Evolutionary conservation across 306 rosid genomes (phyloP).

Genomic region (Cucurbita ficifolia): DNA sequence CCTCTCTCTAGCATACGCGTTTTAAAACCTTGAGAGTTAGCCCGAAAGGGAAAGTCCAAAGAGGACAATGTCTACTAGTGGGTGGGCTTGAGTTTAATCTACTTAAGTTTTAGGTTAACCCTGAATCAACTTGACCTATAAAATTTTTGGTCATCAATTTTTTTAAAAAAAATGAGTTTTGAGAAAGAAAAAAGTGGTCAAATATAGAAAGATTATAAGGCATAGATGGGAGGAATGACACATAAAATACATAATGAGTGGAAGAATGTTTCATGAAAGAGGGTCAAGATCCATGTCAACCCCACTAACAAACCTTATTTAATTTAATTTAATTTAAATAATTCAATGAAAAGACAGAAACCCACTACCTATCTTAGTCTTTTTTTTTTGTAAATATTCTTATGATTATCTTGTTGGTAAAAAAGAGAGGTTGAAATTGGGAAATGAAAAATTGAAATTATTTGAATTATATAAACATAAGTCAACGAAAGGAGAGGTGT

Average conservation of each 20-base stretch:
- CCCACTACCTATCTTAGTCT: conserved; percentile 40
- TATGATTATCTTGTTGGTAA: conserved; percentile 35
- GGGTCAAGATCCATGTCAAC: conserved; percentile 92
- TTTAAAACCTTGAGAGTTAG: too few relatives aligned
- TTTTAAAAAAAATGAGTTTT: too few relatives aligned
- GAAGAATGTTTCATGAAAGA: conserved; percentile 72
- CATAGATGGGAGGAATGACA: conserved; percentile 16
- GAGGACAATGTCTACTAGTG: too few relatives aligned
- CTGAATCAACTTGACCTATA: too few relatives aligned
- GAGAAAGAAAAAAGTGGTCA: conserved; percentile 32
- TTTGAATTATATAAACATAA: conserved; percentile 12
- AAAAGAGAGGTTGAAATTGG: conserved; percentile 23
- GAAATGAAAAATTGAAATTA: conserved; percentile 22
- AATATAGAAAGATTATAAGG: conserved; percentile 35
- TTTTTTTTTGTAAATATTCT: conserved; percentile 12
- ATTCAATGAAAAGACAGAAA: conserved; percentile 31
- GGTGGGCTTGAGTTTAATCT: too few relatives aligned
- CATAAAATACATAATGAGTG: conserved; percentile 28
- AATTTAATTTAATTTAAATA: not conserved
- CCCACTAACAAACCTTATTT: conserved; percentile 23
- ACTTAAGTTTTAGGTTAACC: too few relatives aligned
- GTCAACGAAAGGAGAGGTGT: conserved; percentile 69
- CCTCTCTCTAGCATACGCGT: too few relatives aligned
- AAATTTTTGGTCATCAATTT: too few relatives aligned
- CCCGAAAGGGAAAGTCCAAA: too few relatives aligned